A percentile compares a stretch with the other conserved stretches of the same genome.
Conservation (phyloP, 2,329 filamentous ascomycete species). For the Scedosporium aurantiacum region DNA sequence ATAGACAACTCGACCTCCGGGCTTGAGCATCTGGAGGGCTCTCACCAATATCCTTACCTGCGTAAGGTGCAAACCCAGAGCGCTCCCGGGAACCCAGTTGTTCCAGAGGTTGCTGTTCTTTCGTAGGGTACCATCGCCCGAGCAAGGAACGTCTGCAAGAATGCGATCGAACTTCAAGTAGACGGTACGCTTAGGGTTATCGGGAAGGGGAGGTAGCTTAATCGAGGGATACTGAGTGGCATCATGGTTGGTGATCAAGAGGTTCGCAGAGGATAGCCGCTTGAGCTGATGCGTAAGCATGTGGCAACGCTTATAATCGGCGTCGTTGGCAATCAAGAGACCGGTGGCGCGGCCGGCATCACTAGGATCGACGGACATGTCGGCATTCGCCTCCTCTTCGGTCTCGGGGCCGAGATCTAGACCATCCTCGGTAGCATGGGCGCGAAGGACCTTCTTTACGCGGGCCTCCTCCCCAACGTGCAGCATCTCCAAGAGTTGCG, state of each 20-base stretch:
- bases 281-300: conserved; percentile 98
- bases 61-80: conserved; percentile 73
- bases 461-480: conserved; percentile 85
- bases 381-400: conserved; percentile 33
- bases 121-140: conserved; percentile 82
- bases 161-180: conserved; percentile 98
- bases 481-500: conserved; percentile 88
- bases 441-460: conserved; percentile 58
- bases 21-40: conserved; percentile 90
- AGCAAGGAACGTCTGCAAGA: conserved; percentile 91
- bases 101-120: conserved; percentile 95
- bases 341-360: conserved; percentile 86
- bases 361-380: conserved; percentile 47
- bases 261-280: conserved; percentile 87
- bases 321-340: conserved; percentile 87
- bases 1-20: conserved; percentile 88
- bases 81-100: conserved; percentile 84
- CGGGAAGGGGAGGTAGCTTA: conserved; percentile 54
- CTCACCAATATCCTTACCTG: conserved; percentile 85
- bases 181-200: conserved; percentile 43
- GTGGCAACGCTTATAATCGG: conserved; percentile 92
- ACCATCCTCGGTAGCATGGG: conserved; percentile 50
- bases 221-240: conserved; percentile 92
- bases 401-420: conserved; percentile 38
- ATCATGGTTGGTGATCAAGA: conserved; percentile 96